Evolutionary conservation across 169 alveolate species (phyloP).

Genomic region (Cryptosporidium ryanae): DNA sequence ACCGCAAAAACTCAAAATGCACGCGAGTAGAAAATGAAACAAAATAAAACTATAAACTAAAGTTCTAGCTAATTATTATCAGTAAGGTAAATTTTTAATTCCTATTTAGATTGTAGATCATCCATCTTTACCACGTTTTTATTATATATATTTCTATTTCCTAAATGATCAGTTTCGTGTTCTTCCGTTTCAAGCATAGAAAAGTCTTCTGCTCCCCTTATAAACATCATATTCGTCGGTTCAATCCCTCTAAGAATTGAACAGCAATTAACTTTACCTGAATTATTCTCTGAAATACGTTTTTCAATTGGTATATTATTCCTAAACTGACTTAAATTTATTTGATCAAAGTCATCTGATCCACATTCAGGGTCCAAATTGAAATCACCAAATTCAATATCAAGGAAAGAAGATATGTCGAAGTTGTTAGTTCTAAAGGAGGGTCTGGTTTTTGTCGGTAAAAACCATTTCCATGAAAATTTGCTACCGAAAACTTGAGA

Average conservation of each 20-base stretch:
- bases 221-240: slow-evolving; percentile 21
- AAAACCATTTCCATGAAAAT: slow-evolving; percentile 72
- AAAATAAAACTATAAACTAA: too few relatives aligned
- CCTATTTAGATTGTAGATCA: slow-evolving; percentile 6
- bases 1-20: too few relatives aligned
- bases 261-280: slow-evolving; percentile 25
- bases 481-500: slow-evolving; percentile 40
- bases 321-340: not conserved
- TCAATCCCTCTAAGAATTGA: slow-evolving; percentile 2
- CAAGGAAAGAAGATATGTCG: slow-evolving; percentile 42
- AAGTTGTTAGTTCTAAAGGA: slow-evolving; percentile 29
- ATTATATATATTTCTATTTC: not conserved
- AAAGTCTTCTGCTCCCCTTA: slow-evolving; percentile 32
- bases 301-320: not conserved
- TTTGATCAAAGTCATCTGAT: slow-evolving; percentile 25
- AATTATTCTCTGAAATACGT: not conserved
- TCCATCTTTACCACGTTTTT: slow-evolving; percentile 24
- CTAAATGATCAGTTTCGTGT: not conserved
- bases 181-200: slow-evolving; percentile 25
- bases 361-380: slow-evolving; percentile 26
- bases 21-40: too few relatives aligned
- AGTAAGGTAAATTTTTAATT: too few relatives aligned
- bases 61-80: too few relatives aligned
- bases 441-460: slow-evolving; percentile 61
- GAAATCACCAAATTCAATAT: slow-evolving; percentile 35